Evolutionary conservation across 2,329 filamentous ascomycete species (phyloP).

Genomic region (Trichoderma pleuroti): DNA sequence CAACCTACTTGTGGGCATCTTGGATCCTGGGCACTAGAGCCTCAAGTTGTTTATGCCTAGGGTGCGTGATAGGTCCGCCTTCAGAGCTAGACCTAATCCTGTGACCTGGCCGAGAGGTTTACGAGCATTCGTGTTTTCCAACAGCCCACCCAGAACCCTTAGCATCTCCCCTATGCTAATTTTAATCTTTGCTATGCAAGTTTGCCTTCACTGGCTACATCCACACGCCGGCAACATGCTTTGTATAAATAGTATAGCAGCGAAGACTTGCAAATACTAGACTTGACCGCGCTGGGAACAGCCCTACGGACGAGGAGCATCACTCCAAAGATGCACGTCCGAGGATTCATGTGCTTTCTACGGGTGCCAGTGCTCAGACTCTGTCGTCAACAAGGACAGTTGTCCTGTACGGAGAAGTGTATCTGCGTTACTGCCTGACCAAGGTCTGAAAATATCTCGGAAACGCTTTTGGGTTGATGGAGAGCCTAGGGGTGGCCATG

Average conservation of each 20-base stretch:
- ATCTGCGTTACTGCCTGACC: conserved; percentile 4
- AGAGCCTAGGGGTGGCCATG: neutral
- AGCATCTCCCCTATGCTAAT: neutral
- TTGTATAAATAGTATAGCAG: neutral
- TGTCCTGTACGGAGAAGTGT: neutral
- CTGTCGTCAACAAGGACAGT: neutral
- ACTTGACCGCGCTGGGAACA: neutral
- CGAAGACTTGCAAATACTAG: neutral
- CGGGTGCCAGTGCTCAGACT: neutral
- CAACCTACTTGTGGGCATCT: neutral
- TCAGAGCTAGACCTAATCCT: neutral
- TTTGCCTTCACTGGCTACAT: neutral
- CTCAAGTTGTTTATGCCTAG: neutral
- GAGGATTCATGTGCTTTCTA: neutral
- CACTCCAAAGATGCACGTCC: neutral
- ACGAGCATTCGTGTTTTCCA: neutral
- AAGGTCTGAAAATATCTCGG: neutral
- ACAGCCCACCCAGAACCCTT: neutral
- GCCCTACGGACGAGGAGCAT: neutral
- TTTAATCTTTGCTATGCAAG: neutral
- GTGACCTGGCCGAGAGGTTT: neutral
- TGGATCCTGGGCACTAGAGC: neutral
- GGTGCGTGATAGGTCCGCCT: neutral
- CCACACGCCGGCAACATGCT: neutral
- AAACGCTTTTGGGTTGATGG: neutral